Percentiles rank a stretch among this genome's conserved stretches.
phyloP scores from a whole-genome alignment of 192 early-diverging fungal genomes.

The Coemansia sp. region DNA sequence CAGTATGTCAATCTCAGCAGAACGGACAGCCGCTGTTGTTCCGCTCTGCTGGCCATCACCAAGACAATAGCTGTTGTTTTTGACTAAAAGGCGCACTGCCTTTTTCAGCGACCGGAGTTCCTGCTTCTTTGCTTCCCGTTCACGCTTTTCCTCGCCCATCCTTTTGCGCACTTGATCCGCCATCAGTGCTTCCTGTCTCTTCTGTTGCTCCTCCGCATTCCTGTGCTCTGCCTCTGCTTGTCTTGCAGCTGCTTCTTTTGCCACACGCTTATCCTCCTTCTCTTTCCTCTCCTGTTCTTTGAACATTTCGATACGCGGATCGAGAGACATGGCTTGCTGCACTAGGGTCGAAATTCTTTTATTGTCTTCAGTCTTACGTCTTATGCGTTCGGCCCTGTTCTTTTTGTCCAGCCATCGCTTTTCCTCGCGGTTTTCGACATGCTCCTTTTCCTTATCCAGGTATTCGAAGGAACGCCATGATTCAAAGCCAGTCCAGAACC shows the following conservation, averaged over 20 bases:
- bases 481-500: constrained; percentile 73
- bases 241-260: constrained; percentile 32
- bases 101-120: constrained; percentile 34
- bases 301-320: constrained; percentile 75
- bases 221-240: constrained; percentile 37
- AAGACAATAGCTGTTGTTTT: constrained; percentile 56
- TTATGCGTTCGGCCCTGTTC: constrained; percentile 72
- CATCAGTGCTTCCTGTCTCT: constrained; percentile 1
- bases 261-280: constrained; percentile 32
- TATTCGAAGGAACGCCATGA: constrained; percentile 84
- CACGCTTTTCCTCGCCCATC: constrained; percentile 43
- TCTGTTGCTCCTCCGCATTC: constrained; percentile 16
- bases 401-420: constrained; percentile 75
- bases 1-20: constrained; percentile 60
- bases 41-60: background rate
- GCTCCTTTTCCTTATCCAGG: constrained; percentile 77
- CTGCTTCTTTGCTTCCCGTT: constrained; percentile 45
- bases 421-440: constrained; percentile 75
- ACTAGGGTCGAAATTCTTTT: constrained; percentile 67
- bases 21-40: background rate
- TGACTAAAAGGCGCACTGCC: constrained; percentile 51
- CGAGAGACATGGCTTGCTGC: constrained; percentile 66
- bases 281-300: constrained; percentile 70
- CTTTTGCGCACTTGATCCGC: constrained; percentile 33
- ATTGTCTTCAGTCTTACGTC: constrained; percentile 83